phyloP scores from a whole-genome alignment of 2,329 filamentous ascomycete species.

The Cytospora paraplurivora region DNA sequence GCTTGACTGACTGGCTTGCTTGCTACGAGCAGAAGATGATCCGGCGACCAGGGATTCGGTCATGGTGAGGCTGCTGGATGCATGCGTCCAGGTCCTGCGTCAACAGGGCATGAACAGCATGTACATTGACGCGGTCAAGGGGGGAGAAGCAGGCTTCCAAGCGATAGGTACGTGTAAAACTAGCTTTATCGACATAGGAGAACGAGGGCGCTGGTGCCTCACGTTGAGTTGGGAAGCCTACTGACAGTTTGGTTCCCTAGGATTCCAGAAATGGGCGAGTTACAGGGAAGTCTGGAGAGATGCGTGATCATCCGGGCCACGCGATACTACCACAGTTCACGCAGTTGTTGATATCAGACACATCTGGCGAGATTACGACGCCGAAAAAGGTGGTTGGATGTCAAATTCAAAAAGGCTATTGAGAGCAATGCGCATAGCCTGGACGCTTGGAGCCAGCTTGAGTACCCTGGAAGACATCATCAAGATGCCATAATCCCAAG shows the following conservation, averaged over 20 bases:
- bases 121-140: slow-evolving; percentile 58
- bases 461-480: neutral
- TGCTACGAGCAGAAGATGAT: slow-evolving; percentile 44
- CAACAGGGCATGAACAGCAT: slow-evolving; percentile 55
- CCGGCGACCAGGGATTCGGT: slow-evolving; percentile 49
- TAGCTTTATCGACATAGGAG: neutral
- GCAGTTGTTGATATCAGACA: too few relatives aligned
- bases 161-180: slow-evolving; percentile 50
- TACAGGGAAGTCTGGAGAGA: slow-evolving; percentile 59
- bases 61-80: slow-evolving; percentile 56
- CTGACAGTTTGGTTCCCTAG: slow-evolving; percentile 37
- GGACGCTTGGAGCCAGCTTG: too few relatives aligned
- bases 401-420: too few relatives aligned
- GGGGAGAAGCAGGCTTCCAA: slow-evolving; percentile 52
- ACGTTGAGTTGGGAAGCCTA: slow-evolving; percentile 9
- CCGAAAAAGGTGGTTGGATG: too few relatives aligned
- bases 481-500: neutral
- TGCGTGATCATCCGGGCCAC: slow-evolving; percentile 28
- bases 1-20: too few relatives aligned
- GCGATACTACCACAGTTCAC: neutral
- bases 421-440: neutral
- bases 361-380: too few relatives aligned
- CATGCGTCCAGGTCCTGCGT: slow-evolving; percentile 51
- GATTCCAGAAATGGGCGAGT: slow-evolving; percentile 60
- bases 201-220: neutral